Evolutionary conservation across 176 grass and related monocot species (phyloP).

Genomic region (Triticum urartu): DNA sequence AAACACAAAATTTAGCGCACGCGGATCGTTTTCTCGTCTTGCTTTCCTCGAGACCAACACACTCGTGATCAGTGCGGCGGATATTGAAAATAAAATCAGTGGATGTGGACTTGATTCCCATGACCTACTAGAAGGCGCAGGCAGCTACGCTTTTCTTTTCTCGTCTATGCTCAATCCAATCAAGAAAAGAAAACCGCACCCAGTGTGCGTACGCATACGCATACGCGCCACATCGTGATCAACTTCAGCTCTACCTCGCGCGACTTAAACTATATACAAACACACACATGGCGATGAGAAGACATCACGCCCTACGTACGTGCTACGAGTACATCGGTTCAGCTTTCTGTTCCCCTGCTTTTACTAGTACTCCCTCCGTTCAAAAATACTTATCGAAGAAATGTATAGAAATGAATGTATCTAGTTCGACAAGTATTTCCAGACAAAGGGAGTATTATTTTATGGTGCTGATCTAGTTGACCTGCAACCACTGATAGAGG

Average conservation of each 20-base stretch:
- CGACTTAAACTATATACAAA: neutral
- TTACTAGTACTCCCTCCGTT: too few species aligned
- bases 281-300: neutral
- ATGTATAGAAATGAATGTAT: too few species aligned
- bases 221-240: neutral
- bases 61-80: neutral
- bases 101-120: neutral
- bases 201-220: neutral
- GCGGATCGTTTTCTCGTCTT: neutral
- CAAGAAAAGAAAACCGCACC: neutral
- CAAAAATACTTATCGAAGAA: too few species aligned
- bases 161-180: neutral
- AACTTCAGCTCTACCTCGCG: neutral
- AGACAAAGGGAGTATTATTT: neutral
- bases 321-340: neutral
- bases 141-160: neutral
- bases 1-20: too few species aligned
- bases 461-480: neutral
- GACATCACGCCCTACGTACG: neutral
- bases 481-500: neutral
- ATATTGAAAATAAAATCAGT: neutral
- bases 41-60: neutral
- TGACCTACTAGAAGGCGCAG: neutral
- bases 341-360: neutral
- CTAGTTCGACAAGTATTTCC: too few species aligned